Evolutionary conservation across 2,329 filamentous ascomycete genomes (phyloP), one percentile per base, ranked within the genome.

Genomic region (Epichloe baconii): DNA sequence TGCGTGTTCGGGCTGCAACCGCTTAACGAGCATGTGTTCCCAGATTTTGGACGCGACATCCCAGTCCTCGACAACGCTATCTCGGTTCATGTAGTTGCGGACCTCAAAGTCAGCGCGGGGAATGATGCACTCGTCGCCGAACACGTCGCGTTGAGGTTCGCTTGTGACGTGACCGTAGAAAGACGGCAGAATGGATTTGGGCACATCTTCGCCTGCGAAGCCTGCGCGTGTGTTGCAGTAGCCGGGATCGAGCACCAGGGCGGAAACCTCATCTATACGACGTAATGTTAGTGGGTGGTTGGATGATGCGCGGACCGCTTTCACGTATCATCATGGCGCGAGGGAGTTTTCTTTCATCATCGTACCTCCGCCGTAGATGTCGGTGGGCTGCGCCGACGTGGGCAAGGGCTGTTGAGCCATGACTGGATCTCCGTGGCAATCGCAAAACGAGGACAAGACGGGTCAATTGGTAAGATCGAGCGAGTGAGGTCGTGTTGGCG

Each of bases 201-300:
- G 93, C 0, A 89, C 85, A 71, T 98, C 93, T 78, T 98, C 94
- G 64, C 94, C 93, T 12, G 94, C 94, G 64, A 97, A 98, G 53
- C 93, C 93, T 54, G 90, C 93, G 69, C 94, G 89, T 41, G 87
- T 90, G 59, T 82, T 85, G 64, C 86, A 88, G 72, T 89, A 96
- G 55, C 94, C 93, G 3, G 93, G 87, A 65, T 98, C 93, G 64
- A 98, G 87, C 38, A 98, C 88, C 59, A 98, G 86, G 49, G 94
- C 94, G 37, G 90, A 94, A 57, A 98, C 90, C 74, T 98, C 93
- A 75, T 98, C 93, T 95, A 61, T 52, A 14, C 3, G 38, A 23
- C 10, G 17, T 12, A n/a, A 23, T 46, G 42, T 52, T 43, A 53
- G 49, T 49, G 56, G 48, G 35, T 50, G 3, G 14, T 4, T 41